phyloP scores from a whole-genome alignment of 2,329 filamentous ascomycete species.

The Talaromyces sp. region DNA sequence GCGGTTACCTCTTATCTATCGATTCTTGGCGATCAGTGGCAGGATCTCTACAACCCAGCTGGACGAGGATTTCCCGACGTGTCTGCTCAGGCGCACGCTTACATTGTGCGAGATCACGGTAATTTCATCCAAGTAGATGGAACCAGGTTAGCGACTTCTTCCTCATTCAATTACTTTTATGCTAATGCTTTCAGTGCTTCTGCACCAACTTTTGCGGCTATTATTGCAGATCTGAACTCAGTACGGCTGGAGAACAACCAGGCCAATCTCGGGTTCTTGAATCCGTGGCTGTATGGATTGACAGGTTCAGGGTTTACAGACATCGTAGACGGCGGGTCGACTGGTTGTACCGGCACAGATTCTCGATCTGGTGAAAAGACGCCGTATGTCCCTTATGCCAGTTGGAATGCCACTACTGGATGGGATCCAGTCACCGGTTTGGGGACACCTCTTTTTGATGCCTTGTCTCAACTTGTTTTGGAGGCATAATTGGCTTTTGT shows the following conservation, averaged over 20 bases:
- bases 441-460: constrained; percentile 29
- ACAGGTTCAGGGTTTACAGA: constrained; percentile 45
- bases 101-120: constrained; percentile 38
- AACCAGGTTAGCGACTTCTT: constrained; percentile 34
- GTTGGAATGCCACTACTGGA: constrained; percentile 46
- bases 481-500: constrained; percentile 4
- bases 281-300: constrained; percentile 55
- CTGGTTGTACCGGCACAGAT: constrained; percentile 39
- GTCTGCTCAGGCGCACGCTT: constrained; percentile 50
- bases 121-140: constrained; percentile 39
- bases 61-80: constrained; percentile 61
- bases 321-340: constrained; percentile 45
- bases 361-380: constrained; percentile 30
- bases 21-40: constrained; percentile 37
- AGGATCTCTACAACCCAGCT: constrained; percentile 45
- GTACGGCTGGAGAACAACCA: constrained; percentile 53
- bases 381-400: constrained; percentile 41
- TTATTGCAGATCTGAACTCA: constrained; percentile 62
- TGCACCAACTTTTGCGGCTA: constrained; percentile 57
- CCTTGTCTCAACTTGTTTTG: constrained; percentile 18
- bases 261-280: constrained; percentile 54
- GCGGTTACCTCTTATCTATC: constrained; percentile 44
- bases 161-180: not conserved
- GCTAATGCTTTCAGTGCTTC: constrained; percentile 44
- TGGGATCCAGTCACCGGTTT: constrained; percentile 42